A percentile compares a stretch with the other conserved stretches of the same genome.
phyloP scores from a whole-genome alignment of 2,329 filamentous ascomycete species.

The Paecilomyces niveus region DNA sequence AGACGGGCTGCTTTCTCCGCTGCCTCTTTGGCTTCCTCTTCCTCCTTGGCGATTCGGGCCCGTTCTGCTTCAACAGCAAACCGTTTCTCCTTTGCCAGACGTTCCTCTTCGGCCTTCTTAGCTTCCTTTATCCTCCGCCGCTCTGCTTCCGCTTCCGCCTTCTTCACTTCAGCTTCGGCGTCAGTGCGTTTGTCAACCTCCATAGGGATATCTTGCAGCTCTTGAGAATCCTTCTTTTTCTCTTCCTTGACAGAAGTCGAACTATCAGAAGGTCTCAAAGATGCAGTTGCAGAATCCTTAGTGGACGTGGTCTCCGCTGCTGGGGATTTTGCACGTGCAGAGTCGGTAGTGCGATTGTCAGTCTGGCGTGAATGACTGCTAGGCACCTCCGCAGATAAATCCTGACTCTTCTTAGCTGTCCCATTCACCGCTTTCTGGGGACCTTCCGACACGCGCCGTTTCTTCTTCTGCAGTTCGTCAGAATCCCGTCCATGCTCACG shows the following conservation, averaged over 20 bases:
- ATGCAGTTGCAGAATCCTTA: slow-evolving; percentile 7
- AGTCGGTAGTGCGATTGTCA: slow-evolving; percentile 11
- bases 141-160: slow-evolving; percentile 14
- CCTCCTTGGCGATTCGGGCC: slow-evolving; percentile 25
- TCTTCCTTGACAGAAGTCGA: slow-evolving; percentile 23
- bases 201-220: slow-evolving; percentile 22
- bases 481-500: slow-evolving; percentile 23
- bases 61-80: slow-evolving; percentile 22
- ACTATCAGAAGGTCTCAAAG: slow-evolving; percentile 12
- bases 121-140: slow-evolving; percentile 8
- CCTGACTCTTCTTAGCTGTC: slow-evolving; percentile 18
- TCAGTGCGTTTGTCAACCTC: slow-evolving; percentile 15
- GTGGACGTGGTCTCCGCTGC: slow-evolving; percentile 10
- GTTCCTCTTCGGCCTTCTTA: slow-evolving; percentile 24
- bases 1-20: slow-evolving; percentile 26
- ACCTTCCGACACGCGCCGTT: slow-evolving; percentile 35
- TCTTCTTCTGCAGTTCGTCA: slow-evolving; percentile 34
- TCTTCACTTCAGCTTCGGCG: slow-evolving; percentile 10
- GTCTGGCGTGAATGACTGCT: slow-evolving; percentile 14
- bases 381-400: slow-evolving; percentile 10
- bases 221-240: slow-evolving; percentile 18
- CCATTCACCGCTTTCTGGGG: slow-evolving; percentile 22
- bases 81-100: slow-evolving; percentile 22
- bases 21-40: slow-evolving; percentile 14
- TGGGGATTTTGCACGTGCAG: slow-evolving; percentile 9